These are phyloP conservation scores for Ceratocystis colombiana DNA, from an alignment of 2,329 filamentous ascomycete genomes.

Conservation along the genomic window DNA sequence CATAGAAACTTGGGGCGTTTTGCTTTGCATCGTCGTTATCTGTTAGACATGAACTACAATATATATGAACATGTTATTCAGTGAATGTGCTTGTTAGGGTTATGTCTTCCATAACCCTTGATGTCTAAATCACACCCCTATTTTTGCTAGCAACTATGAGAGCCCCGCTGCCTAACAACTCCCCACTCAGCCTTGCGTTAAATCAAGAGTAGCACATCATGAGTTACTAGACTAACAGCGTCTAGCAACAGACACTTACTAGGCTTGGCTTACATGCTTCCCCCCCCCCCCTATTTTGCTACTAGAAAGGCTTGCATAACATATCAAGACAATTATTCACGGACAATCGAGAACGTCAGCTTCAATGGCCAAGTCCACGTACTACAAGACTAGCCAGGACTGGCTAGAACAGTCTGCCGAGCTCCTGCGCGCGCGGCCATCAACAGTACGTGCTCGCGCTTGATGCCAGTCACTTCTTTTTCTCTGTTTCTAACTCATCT, in stretches of 20 bases:
- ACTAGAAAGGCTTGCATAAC: no score
- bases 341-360: neutral
- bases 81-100: neutral
- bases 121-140: neutral
- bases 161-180: neutral
- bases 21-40: neutral
- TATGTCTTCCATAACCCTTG: neutral
- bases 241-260: no score
- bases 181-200: neutral
- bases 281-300: no score
- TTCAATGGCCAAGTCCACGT: conserved; percentile 40
- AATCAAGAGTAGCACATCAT: neutral
- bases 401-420: conserved; percentile 84
- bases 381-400: conserved; percentile 73
- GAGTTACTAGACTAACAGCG: neutral
- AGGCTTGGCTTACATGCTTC: no score
- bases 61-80: neutral
- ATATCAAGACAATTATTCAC: neutral
- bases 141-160: neutral
- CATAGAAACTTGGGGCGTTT: conserved; percentile 11
- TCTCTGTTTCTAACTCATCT: neutral
- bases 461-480: neutral
- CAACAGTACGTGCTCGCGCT: conserved; percentile 51
- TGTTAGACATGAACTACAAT: no score
- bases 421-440: conserved; percentile 75